Conservation (phyloP, 2,329 filamentous ascomycete species). For the Mycosphaerella sp. region DNA sequence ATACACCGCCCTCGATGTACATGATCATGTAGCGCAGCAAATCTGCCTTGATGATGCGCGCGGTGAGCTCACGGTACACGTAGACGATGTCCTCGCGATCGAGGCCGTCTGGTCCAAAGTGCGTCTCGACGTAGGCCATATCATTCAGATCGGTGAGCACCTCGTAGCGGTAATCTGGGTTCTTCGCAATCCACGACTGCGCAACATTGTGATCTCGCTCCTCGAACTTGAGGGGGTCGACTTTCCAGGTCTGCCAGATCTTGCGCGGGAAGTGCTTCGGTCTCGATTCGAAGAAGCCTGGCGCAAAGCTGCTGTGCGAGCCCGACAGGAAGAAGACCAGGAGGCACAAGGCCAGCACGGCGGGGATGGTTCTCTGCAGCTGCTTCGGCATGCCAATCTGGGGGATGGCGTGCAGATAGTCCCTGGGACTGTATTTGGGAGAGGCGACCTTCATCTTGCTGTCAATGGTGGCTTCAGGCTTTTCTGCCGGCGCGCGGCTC, state of each 20-base stretch:
- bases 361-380: conserved; percentile 44
- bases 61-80: conserved; percentile 54
- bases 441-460: conserved; percentile 18
- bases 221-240: conserved; percentile 60
- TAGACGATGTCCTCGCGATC: conserved; percentile 61
- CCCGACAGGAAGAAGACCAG: conserved; percentile 42
- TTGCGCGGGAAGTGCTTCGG: conserved; percentile 53
- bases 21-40: conserved; percentile 61
- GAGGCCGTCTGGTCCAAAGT: conserved; percentile 59
- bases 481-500: conserved; percentile 12
- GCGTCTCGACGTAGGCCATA: conserved; percentile 59
- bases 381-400: conserved; percentile 42
- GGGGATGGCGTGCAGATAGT: conserved; percentile 20
- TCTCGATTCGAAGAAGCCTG: conserved; percentile 21
- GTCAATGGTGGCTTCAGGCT: conserved; percentile 8
- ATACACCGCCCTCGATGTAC: conserved; percentile 59
- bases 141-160: conserved; percentile 65
- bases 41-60: conserved; percentile 62
- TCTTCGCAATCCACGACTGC: conserved; percentile 60
- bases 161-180: conserved; percentile 61
- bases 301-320: conserved; percentile 18
- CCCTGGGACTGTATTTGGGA: conserved; percentile 16
- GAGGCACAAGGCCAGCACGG: conserved; percentile 43
- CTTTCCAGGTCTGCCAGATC: conserved; percentile 74
- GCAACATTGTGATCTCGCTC: conserved; percentile 56